Conservation (phyloP, 495 filamentous ascomycete species). For the Collariella sp. region DNA sequence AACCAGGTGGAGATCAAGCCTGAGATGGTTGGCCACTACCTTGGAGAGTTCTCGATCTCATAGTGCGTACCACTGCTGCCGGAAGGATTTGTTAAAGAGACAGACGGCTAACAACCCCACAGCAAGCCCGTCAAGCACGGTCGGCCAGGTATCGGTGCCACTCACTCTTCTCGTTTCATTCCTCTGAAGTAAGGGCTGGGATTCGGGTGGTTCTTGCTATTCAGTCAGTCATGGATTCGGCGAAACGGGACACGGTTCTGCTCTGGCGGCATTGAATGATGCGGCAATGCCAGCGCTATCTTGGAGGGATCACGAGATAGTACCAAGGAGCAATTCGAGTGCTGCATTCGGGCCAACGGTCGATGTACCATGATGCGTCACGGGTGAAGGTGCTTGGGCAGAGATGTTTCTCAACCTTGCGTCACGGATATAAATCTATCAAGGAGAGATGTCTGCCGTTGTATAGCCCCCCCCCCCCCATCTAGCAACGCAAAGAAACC, state of each 20-base stretch:
- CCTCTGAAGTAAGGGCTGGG: slow-evolving; percentile 79
- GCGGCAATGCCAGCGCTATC: slow-evolving; percentile 25
- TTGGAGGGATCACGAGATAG: slow-evolving; percentile 27
- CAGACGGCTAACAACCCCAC: slow-evolving; percentile 34
- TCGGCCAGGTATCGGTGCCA: slow-evolving; percentile 99
- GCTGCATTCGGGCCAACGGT: slow-evolving; percentile 15
- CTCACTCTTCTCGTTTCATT: slow-evolving; percentile 99
- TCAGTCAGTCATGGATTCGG: slow-evolving; percentile 35
- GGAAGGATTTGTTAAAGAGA: not conserved
- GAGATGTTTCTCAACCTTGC: too few species aligned
- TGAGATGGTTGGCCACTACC: slow-evolving; percentile 99
- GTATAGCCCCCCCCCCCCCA: not conserved
- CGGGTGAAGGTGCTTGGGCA: too few species aligned
- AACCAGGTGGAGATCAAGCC: slow-evolving; percentile 99
- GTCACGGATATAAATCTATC: not conserved
- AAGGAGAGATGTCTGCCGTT: too few species aligned
- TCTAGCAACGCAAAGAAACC: not conserved
- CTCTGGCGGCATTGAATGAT: slow-evolving; percentile 27
- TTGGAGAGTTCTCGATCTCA: slow-evolving; percentile 97
- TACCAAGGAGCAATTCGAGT: slow-evolving; percentile 23
- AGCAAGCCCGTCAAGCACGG: slow-evolving; percentile 99
- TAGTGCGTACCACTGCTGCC: slow-evolving; percentile 61
- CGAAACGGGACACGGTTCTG: slow-evolving; percentile 34
- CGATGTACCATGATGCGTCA: not conserved
- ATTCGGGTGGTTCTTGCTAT: slow-evolving; percentile 34